phyloP scores from a whole-genome alignment of 805 yeast species.

The Metschnikowia dekortorum region DNA sequence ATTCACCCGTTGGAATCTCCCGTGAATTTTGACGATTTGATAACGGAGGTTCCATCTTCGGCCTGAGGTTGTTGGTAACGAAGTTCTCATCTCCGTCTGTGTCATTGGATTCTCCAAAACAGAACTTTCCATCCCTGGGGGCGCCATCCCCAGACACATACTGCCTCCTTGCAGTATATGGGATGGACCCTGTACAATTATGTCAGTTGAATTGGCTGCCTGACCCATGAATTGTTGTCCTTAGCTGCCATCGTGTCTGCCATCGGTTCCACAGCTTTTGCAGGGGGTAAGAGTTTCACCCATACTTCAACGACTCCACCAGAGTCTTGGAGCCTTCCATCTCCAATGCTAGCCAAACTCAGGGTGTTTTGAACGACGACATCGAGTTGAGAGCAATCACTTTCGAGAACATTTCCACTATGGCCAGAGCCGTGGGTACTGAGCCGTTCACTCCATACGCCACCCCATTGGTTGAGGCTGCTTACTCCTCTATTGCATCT shows the following conservation, averaged over 20 bases:
- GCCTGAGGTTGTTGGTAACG: no score
- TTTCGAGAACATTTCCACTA: constrained; percentile 87
- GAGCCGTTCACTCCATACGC: constrained; percentile 83
- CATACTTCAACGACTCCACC: constrained; percentile 80
- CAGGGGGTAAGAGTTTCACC: constrained; percentile 84
- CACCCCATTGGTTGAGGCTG: constrained; percentile 82
- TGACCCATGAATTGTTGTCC: no score
- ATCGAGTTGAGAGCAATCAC: constrained; percentile 88
- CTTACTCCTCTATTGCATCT: constrained; percentile 71
- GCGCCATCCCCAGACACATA: no score
- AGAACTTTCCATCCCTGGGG: no score
- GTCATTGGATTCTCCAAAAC: no score
- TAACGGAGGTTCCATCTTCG: no score
- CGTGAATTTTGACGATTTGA: no score
- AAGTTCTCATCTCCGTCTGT: no score
- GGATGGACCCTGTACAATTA: no score
- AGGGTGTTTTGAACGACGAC: constrained; percentile 82
- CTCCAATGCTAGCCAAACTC: constrained; percentile 59
- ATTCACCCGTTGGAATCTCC: no score
- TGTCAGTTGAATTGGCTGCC: no score
- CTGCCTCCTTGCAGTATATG: no score
- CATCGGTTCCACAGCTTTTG: constrained; percentile 94
- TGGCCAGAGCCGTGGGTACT: constrained; percentile 96
- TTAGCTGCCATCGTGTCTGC: constrained; percentile 81
- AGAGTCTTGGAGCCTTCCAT: constrained; percentile 79